Evolutionary conservation across 805 yeast genomes (phyloP), one percentile per base, ranked within the genome.

Genomic region (Wickerhamomyces chambardii): DNA sequence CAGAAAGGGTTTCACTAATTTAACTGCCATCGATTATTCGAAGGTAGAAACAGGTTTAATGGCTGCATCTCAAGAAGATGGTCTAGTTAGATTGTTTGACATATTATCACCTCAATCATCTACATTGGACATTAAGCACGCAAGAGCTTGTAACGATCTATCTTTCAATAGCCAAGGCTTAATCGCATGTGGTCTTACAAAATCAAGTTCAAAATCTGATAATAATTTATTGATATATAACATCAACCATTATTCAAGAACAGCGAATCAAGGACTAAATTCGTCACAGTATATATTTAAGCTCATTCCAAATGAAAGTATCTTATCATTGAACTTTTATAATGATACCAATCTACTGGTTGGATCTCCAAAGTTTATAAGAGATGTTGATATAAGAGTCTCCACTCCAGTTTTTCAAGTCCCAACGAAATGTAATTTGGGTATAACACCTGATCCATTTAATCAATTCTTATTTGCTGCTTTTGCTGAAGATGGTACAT

Each of bases 171-270:
- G 67, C 18, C 62, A 65, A 22, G 82, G 82, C 1, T 55, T 82
- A 22, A 62, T 87, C 5, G 95, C 85, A 0, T 74, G 80, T 27
- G 95, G 94, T 1, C 69, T 79, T 38, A 96, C 86, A 42, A 73
- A 84, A 44, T 22, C 43, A 2, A 46, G 39, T 18, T 79, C 81
- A 16, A 66, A 87, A 35, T 84, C 75, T 43, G 94, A 84, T 46
- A 73, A 75, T 39, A 78, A 90, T 17, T 59, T 89, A 30, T 82
- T 82, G 44, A 65, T 89, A 5, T 89, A 92, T 89, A 86, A 85
- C 51, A 64, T 84, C 4, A 74, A 72, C 36, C 77, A 76, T 44
- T 80, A 75, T 41, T 61, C 73, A 2, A 56, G 64, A 32, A 55
- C 55, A 30, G 63, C 63, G 17, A 68, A 68, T 38, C 73, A 72